A percentile compares a stretch with the other conserved stretches of the same genome.
These are phyloP conservation scores for Boletus pseudo-olivaceus DNA, from an alignment of 768 basidiomycete species.

Conservation along the genomic window DNA sequence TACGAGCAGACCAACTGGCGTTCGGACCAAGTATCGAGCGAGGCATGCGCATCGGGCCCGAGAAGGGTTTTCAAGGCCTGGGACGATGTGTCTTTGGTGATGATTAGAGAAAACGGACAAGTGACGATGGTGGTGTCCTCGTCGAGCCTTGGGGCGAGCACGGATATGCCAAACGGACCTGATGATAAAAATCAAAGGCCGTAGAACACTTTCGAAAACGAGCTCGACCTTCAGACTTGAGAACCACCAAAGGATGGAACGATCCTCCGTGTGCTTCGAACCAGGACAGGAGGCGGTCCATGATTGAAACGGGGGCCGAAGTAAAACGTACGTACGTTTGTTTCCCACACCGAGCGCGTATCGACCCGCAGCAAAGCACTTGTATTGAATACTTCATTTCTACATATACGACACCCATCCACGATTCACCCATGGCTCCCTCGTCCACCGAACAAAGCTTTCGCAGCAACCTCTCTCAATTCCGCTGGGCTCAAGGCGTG, in stretches of 20 bases:
- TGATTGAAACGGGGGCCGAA: neutral
- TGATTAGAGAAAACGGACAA: constrained; percentile 62
- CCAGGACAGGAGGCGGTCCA: constrained; percentile 47
- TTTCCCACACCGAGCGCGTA: neutral
- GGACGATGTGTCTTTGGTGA: constrained; percentile 52
- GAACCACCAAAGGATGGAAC: constrained; percentile 46
- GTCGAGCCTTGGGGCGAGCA: constrained; percentile 49
- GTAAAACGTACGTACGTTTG: neutral
- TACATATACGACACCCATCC: neutral
- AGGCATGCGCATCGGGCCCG: constrained; percentile 12
- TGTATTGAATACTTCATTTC: too few relatives aligned
- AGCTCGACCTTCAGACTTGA: constrained; percentile 42
- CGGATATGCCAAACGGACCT: constrained; percentile 46
- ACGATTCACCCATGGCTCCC: constrained; percentile 1
- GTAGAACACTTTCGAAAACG: neutral
- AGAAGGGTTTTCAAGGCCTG: constrained; percentile 43
- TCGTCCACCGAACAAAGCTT: constrained; percentile 60
- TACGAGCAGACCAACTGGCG: constrained; percentile 70
- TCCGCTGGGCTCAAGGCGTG: constrained; percentile 77
- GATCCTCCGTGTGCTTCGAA: constrained; percentile 44
- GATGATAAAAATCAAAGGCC: constrained; percentile 10
- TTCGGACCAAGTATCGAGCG: constrained; percentile 47
- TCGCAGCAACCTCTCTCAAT: constrained; percentile 73
- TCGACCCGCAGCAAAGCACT: neutral
- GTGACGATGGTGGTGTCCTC: constrained; percentile 55